phyloP scores from a whole-genome alignment of 495 filamentous ascomycete species.

The Massariosphaeria phaeospora region DNA sequence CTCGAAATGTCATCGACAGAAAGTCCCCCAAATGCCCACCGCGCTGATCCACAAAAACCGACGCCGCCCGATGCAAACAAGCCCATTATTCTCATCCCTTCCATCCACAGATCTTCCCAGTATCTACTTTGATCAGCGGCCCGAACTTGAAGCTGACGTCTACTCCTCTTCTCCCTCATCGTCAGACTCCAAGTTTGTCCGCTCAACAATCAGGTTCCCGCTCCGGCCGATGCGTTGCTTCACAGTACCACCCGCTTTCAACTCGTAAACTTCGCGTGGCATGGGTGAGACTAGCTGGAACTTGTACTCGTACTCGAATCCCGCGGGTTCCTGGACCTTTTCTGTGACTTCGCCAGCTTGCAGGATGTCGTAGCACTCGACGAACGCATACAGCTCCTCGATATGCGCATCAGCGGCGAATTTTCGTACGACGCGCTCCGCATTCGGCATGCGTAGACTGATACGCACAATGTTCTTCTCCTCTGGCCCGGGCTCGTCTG shows the following conservation, averaged over 20 bases:
- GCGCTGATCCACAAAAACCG: no score
- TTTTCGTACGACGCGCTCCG: conserved; percentile 66
- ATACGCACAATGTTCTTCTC: conserved; percentile 71
- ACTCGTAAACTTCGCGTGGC: conserved; percentile 71
- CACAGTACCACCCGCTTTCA: conserved; percentile 59
- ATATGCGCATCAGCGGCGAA: conserved; percentile 62
- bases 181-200: conserved; percentile 54
- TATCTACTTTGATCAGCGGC: no score
- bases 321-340: conserved; percentile 51
- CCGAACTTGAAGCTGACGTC: no score
- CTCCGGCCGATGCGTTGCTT: conserved; percentile 70
- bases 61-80: no score
- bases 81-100: no score
- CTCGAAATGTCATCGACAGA: no score
- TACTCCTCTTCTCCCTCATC: conserved; percentile 32
- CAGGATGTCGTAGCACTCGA: conserved; percentile 79
- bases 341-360: conserved; percentile 36
- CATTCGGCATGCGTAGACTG: conserved; percentile 69
- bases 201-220: conserved; percentile 84
- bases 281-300: conserved; percentile 80
- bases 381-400: conserved; percentile 93
- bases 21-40: no score
- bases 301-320: conserved; percentile 69
- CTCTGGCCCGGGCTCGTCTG: conserved; percentile 60
- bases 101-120: no score